Percentiles rank a stretch among this genome's conserved stretches.
Conservation (phyloP, 352 stramenopile species). For the Phytophthora aleatoria region DNA sequence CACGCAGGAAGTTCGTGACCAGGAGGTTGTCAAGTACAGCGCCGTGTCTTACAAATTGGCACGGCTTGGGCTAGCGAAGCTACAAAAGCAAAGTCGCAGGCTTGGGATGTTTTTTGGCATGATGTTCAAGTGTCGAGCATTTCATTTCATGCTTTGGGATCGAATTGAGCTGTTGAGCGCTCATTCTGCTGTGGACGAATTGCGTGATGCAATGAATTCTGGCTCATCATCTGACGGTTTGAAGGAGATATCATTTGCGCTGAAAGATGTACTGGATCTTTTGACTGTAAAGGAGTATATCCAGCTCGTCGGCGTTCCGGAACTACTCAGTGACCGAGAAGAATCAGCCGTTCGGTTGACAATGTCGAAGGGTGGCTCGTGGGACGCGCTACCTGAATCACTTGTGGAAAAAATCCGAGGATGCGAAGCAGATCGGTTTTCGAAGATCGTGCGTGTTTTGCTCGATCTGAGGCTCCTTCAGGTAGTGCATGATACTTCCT, state of each 20-base stretch:
- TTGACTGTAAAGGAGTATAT: slow-evolving; percentile 74
- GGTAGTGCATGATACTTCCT: slow-evolving; percentile 64
- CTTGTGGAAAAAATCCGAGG: slow-evolving; percentile 63
- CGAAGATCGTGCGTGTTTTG: slow-evolving; percentile 67
- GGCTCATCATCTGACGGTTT: background rate
- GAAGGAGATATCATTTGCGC: slow-evolving; percentile 50
- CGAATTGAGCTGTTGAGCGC: slow-evolving; percentile 35
- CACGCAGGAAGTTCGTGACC: slow-evolving; percentile 18
- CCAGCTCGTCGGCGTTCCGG: slow-evolving; percentile 68
- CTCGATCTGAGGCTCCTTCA: slow-evolving; percentile 72
- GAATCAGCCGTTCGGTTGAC: slow-evolving; percentile 57
- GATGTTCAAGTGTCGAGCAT: slow-evolving; percentile 64
- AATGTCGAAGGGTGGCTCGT: slow-evolving; percentile 50
- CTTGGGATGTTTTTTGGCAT: slow-evolving; percentile 79
- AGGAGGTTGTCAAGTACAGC: slow-evolving; percentile 71
- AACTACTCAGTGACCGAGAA: slow-evolving; percentile 66
- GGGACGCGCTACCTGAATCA: slow-evolving; percentile 46
- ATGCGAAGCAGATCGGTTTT: slow-evolving; percentile 76
- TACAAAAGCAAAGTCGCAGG: slow-evolving; percentile 73
- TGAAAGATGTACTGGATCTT: slow-evolving; percentile 75
- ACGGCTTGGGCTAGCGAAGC: slow-evolving; percentile 55
- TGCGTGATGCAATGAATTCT: background rate
- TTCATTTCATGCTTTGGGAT: slow-evolving; percentile 75
- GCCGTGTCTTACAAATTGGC: slow-evolving; percentile 68
- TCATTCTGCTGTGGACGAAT: slow-evolving; percentile 5